Evolutionary conservation across 352 stramenopile genomes (phyloP), one percentile per base, ranked within the genome.

Genomic region (Phytopythium vexans): DNA sequence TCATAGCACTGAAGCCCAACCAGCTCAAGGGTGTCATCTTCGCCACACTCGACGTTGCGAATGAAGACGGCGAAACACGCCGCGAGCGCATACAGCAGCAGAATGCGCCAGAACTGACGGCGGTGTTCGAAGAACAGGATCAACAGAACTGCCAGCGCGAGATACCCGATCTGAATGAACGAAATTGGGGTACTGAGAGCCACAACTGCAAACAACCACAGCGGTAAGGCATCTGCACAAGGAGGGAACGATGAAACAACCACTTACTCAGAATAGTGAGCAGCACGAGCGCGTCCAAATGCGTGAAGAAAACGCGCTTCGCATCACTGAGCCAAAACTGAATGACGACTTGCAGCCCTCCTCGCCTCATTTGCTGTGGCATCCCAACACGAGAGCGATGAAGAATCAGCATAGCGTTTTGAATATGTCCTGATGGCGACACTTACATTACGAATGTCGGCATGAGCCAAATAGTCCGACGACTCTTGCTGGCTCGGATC

Each of bases 111-210:
- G 9, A 95, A 82, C 0, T 74, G 74, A 6, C 82, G 67, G 7
- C 82, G 74, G 45, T 90, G 74, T 40, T 92, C 75, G 44, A 92
- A 89, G 69, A 92, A 93, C 8, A 95, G 53, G 60, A 92, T 92
- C 2, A 91, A 60, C 11, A 90, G 41, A 36, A 86, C 82, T 27
- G 85, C 82, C 8, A 95, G 58, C n/a, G 89, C 68, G 15, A 95
- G 57, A 31, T 92, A 95, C 11, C 85, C 85, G 33, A 89, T 87
- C 61, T 95, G 85, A 41, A 95, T 72, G 41, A 95, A 83, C 2
- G 81, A 93, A 3, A 92, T 82, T 5, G 74, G 63, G 5, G 85
- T 92, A 52, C 85, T 95, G 27, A 95, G 57, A 1, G 81, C 82
- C 33, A 95, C 85, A 36, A 78, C 82, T 93, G 60, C 8, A 66